A percentile compares a stretch with the other conserved stretches of the same genome.
These are phyloP conservation scores for Eucalyptus grandis DNA, from an alignment of 345 rosid genomes.

Conservation along the genomic window DNA sequence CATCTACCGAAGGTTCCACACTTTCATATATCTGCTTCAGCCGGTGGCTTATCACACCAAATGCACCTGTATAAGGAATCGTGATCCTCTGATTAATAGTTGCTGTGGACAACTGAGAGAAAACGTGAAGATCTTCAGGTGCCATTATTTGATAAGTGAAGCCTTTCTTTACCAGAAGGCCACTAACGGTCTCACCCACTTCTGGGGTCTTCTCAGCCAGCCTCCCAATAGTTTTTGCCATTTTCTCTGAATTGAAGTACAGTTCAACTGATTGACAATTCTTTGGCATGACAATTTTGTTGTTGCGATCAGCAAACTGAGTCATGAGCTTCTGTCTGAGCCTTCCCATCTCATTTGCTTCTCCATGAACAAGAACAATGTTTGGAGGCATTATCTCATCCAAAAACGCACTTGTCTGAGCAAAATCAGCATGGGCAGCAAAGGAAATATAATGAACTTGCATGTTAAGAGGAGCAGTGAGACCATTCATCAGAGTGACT, in stretches of 20 bases:
- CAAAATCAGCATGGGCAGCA: constrained; percentile 94
- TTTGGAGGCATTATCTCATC: constrained; percentile 94
- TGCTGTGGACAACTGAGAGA: constrained; percentile 90
- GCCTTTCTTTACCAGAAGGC: constrained; percentile 82
- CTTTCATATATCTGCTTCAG: constrained; percentile 80
- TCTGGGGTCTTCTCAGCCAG: constrained; percentile 79
- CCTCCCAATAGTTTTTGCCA: constrained; percentile 89
- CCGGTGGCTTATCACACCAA: constrained; percentile 70
- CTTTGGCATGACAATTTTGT: constrained; percentile 75
- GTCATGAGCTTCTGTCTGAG: constrained; percentile 79
- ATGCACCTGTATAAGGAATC: constrained; percentile 66
- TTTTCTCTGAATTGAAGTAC: constrained; percentile 76
- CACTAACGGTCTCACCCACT: constrained; percentile 69
- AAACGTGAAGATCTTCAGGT: constrained; percentile 88
- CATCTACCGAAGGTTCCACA: constrained; percentile 67
- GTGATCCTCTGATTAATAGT: constrained; percentile 73
- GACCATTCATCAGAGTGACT: constrained; percentile 92
- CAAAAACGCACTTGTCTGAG: constrained; percentile 89
- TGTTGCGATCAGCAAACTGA: constrained; percentile 70
- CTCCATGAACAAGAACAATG: constrained; percentile 90
- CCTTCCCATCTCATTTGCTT: constrained; percentile 90
- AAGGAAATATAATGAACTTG: constrained; percentile 88
- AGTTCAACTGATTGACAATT: constrained; percentile 86
- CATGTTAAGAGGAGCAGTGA: constrained; percentile 79
- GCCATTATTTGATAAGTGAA: constrained; percentile 97